phyloP scores from a whole-genome alignment of 2,329 filamentous ascomycete genomes.

The Neonectria faginata region DNA sequence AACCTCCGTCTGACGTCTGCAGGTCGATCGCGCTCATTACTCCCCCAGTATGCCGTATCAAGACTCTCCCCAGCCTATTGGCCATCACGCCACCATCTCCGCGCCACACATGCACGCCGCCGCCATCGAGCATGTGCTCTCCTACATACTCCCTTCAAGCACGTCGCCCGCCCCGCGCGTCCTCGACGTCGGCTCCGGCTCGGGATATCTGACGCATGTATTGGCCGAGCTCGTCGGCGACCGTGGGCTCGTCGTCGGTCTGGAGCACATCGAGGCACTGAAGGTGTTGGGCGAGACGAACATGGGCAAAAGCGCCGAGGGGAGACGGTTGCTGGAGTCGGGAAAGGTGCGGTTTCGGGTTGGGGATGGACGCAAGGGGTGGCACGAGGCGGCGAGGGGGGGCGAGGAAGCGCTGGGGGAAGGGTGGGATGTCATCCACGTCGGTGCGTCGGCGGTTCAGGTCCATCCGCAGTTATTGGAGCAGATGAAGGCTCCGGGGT shows the following conservation, averaged over 20 bases:
- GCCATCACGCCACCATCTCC: constrained; percentile 67
- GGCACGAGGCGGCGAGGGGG: constrained; percentile 57
- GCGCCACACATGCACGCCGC: constrained; percentile 72
- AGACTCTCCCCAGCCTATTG: constrained; percentile 67
- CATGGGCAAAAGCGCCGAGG: constrained; percentile 71
- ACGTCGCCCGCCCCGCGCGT: constrained; percentile 61
- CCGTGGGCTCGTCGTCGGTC: constrained; percentile 69
- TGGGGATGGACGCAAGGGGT: constrained; percentile 79
- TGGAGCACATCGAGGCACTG: constrained; percentile 79
- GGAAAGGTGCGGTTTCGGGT: constrained; percentile 78
- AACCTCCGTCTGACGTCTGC: background rate
- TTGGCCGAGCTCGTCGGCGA: constrained; percentile 79
- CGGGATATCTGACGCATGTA: constrained; percentile 88
- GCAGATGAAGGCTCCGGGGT: constrained; percentile 83
- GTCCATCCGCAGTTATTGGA: constrained; percentile 79
- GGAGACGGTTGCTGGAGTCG: constrained; percentile 68
- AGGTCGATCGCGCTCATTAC: constrained; percentile 93
- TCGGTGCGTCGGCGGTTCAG: constrained; percentile 84
- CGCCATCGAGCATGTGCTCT: constrained; percentile 63
- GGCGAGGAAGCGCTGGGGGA: constrained; percentile 61
- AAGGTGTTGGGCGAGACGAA: constrained; percentile 72
- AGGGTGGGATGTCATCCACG: constrained; percentile 93
- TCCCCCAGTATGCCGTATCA: constrained; percentile 76
- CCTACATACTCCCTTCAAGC: constrained; percentile 54
- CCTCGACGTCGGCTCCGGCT: constrained; percentile 80